Evolutionary conservation across 1,284 basidiomycete species (phyloP).

Genomic region (Cerrena zonata): DNA sequence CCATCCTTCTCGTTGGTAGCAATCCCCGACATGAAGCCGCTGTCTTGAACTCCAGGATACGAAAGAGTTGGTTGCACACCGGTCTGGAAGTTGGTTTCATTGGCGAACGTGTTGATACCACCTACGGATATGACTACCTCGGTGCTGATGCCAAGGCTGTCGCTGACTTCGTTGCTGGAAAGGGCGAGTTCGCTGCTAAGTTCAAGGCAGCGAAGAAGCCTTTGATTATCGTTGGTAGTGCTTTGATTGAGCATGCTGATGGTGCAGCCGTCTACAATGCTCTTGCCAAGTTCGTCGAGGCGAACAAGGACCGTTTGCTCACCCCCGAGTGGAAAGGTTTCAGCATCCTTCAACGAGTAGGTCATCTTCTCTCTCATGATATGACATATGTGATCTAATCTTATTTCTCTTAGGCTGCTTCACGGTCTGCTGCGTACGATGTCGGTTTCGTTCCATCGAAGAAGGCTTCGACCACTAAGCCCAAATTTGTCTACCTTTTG

Average conservation of each 20-base stretch:
- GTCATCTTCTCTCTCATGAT: constrained; percentile 20
- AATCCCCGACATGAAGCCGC: constrained; percentile 98
- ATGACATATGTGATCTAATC: not conserved
- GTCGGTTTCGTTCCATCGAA: constrained; percentile 86
- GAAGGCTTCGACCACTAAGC: constrained; percentile 67
- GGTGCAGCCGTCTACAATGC: constrained; percentile 76
- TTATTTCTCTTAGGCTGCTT: constrained; percentile 54
- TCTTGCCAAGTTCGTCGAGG: constrained; percentile 76
- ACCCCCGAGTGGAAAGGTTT: constrained; percentile 95
- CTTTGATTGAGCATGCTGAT: constrained; percentile 82
- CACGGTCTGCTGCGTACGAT: constrained; percentile 92
- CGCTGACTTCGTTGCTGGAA: constrained; percentile 73
- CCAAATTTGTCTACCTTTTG: constrained; percentile 96
- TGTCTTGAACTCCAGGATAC: constrained; percentile 93
- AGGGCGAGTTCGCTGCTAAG: constrained; percentile 75
- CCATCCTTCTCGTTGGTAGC: constrained; percentile 89
- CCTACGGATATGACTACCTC: constrained; percentile 90
- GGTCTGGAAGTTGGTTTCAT: constrained; percentile 84
- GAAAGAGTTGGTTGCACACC: constrained; percentile 88
- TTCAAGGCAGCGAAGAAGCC: constrained; percentile 91
- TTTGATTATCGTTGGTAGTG: constrained; percentile 89
- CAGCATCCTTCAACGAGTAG: constrained; percentile 85
- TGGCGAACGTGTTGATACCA: constrained; percentile 87
- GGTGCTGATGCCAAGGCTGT: constrained; percentile 79
- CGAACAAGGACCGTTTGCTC: constrained; percentile 71